Evolutionary conservation across 805 yeast species (phyloP), one percentile per base, ranked within the genome.

Genomic region (Kodamaea laetipori): DNA sequence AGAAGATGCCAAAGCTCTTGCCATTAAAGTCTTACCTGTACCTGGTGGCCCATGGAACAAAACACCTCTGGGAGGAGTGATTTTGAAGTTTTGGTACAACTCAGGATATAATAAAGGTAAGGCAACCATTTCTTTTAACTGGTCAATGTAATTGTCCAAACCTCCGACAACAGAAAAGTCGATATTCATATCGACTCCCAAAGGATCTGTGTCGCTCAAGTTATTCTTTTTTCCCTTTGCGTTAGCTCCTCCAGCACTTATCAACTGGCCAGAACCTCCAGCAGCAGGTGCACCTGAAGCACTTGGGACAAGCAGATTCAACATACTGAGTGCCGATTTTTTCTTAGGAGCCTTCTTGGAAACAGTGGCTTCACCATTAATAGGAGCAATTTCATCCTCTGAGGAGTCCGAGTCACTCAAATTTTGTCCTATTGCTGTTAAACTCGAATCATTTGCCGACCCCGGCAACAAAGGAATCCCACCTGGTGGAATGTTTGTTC

Each of bases 31-130:
- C 61, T 94, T 94, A 76, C 99, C 99, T 0, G 99, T 94, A 51
- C 99, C 99, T 2, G 99, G 99, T 4, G 99, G 99, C 37, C 99
- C 99, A 64, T 94, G 99, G 67, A 94, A 94, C 43, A 94, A 66
- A 1, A 94, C 99, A 49, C 99, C 99, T 51, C 99, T 73, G 13
- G 99, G 99, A 1, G 99, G 98, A 0, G 97, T 88, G 26, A 92
- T 89, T 45, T 82, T 83, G 57, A 94, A 94, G 60, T 82, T 82
- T 51, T 89, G 86, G 58, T 92, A 94, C 7, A 94, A 77, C 60
- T 94, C 99, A 1, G 99, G 99, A 54, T 94, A 94, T 43, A 90
- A 66, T 50, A 94, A 69, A 0, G 99, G 99, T 44, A 94, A 68
- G 1, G 96, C 88, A 4, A 94, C 95, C 99, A 94, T 94, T 65